These are phyloP conservation scores for Russula compacta DNA, from an alignment of 768 basidiomycete species.

Conservation along the genomic window DNA sequence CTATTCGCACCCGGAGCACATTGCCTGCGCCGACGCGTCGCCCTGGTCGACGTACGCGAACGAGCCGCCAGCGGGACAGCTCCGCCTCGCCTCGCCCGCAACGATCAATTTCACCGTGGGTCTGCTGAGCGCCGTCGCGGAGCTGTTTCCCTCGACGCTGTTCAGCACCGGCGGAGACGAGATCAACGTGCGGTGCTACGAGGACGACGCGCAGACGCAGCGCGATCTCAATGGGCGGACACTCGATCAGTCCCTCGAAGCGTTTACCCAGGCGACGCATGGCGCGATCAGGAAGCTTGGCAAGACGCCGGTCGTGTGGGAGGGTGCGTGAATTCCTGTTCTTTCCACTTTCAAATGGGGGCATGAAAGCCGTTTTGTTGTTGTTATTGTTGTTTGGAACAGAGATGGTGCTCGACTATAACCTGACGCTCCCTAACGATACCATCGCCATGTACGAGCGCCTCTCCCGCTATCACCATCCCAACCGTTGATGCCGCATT, in stretches of 20 bases:
- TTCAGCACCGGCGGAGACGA: slow-evolving; percentile 83
- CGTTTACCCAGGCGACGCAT: slow-evolving; percentile 56
- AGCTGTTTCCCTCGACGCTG: slow-evolving; percentile 45
- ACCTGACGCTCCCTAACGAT: slow-evolving; percentile 2
- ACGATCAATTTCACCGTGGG: slow-evolving; percentile 50
- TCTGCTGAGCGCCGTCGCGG: slow-evolving; percentile 45
- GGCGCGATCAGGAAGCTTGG: slow-evolving; percentile 41
- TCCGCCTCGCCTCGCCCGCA: slow-evolving; percentile 55
- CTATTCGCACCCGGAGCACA: slow-evolving; percentile 56
- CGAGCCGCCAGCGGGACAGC: slow-evolving; percentile 78
- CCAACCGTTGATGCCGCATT: neutral
- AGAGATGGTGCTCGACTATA: neutral
- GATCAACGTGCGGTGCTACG: slow-evolving; percentile 59
- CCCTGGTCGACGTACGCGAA: slow-evolving; percentile 56
- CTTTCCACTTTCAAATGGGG: neutral
- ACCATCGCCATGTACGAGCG: slow-evolving; percentile 5
- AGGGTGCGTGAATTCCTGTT: slow-evolving; percentile 35
- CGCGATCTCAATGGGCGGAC: slow-evolving; percentile 38
- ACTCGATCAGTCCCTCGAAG: slow-evolving; percentile 52
- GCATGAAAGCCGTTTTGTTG: neutral
- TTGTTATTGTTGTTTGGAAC: too few relatives aligned
- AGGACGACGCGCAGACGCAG: slow-evolving; percentile 51
- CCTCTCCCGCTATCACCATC: neutral
- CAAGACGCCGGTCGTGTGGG: slow-evolving; percentile 79
- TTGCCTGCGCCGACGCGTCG: slow-evolving; percentile 52